Percentiles rank a stretch among this genome's conserved stretches.
phyloP scores from a whole-genome alignment of 2,329 filamentous ascomycete species.

The Sclerotinia minor region DNA sequence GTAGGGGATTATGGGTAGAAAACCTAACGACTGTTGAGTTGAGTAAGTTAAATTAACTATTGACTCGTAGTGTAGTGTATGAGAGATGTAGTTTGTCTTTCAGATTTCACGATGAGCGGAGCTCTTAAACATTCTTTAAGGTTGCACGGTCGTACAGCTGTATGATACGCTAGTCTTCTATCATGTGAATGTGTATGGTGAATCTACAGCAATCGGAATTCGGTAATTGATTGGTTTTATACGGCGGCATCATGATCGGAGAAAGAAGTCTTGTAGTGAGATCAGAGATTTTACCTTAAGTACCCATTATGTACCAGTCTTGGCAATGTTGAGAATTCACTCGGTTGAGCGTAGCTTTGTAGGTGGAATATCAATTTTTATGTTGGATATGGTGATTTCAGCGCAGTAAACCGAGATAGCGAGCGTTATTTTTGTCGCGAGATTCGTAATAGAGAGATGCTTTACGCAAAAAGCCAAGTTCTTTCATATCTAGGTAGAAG shows the following conservation, averaged over 20 bases:
- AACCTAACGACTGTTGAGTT: not conserved
- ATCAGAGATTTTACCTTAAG: too few relatives aligned
- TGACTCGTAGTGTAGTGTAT: not conserved
- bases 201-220: not conserved
- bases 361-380: too few relatives aligned
- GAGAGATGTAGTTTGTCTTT: not conserved
- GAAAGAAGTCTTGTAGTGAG: too few relatives aligned
- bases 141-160: too few relatives aligned
- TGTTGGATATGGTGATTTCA: too few relatives aligned
- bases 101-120: too few relatives aligned
- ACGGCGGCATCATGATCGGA: not conserved
- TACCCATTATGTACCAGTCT: fast-evolving
- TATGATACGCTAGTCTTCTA: not conserved
- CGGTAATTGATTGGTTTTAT: too few relatives aligned
- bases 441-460: too few relatives aligned
- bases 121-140: not conserved
- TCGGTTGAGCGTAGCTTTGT: not conserved
- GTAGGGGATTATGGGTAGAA: not conserved
- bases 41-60: not conserved
- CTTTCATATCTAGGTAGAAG: too few relatives aligned
- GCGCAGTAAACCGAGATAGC: too few relatives aligned
- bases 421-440: too few relatives aligned
- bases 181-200: not conserved
- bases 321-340: not conserved
- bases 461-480: too few relatives aligned